These are phyloP conservation scores for Chalciporus sphaerocephalus DNA, from an alignment of 768 basidiomycete genomes.

Conservation along the genomic window DNA sequence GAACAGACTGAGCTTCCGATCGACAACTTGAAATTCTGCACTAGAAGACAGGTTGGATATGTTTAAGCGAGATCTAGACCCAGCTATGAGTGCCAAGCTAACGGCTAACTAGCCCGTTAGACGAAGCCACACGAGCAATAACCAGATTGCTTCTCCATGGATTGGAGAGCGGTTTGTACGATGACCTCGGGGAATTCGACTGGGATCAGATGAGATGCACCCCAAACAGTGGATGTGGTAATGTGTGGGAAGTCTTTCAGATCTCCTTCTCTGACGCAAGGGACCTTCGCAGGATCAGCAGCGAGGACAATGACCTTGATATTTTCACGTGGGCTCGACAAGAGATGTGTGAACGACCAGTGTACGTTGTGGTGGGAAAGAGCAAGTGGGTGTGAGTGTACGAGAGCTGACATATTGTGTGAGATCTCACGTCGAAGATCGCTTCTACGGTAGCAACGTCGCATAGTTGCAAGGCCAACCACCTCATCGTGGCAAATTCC, in stretches of 20 bases:
- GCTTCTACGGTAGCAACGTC: conserved; percentile 8
- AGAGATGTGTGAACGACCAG: conserved; percentile 18
- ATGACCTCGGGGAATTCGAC: conserved; percentile 13
- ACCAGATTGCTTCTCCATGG: neutral
- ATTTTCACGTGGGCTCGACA: conserved; percentile 5
- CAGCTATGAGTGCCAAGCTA: too few relatives aligned
- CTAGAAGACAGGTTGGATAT: too few relatives aligned
- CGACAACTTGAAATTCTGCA: too few relatives aligned
- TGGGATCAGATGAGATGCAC: conserved; percentile 13
- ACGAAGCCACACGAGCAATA: too few relatives aligned
- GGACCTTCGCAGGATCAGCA: conserved; percentile 9
- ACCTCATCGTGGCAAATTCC: conserved; percentile 1
- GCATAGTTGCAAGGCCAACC: neutral
- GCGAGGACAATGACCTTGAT: conserved; percentile 10
- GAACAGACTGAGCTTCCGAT: too few relatives aligned
- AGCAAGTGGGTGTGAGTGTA: neutral
- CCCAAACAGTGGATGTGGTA: conserved; percentile 1
- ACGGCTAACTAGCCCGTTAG: too few relatives aligned
- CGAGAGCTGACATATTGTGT: accelerated
- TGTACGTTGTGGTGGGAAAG: conserved; percentile 17
- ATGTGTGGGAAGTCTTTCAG: conserved; percentile 6
- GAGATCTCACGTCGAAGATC: conserved; percentile 10
- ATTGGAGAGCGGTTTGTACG: conserved; percentile 12
- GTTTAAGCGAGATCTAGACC: too few relatives aligned
- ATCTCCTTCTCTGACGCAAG: conserved; percentile 1